Evolutionary conservation across 768 basidiomycete genomes (phyloP), one percentile per base, ranked within the genome.

Genomic region (Artomyces pyxidatus): DNA sequence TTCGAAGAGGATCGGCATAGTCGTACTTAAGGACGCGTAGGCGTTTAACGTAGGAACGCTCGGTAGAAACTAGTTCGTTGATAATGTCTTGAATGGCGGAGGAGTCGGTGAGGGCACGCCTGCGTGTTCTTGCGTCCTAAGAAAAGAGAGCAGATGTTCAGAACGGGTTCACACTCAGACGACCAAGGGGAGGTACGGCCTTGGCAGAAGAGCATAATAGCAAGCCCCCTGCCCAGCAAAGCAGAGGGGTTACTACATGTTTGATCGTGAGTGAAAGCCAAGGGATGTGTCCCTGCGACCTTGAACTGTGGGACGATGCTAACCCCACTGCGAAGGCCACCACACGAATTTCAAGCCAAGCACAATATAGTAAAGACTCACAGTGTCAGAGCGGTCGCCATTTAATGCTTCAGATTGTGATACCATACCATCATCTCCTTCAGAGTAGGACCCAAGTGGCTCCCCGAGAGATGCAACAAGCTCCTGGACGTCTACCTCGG

Each of bases 1-100:
- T 77, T 30, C 93, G 81, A 23, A 99, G 71, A 8, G 93, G 96
- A 62, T 91, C 85, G 28, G 94, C 95, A 61, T 96, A 98, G 58
- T 89, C 83, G 39, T 75, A 67, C 66, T 94, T 93, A 60, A 98
- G 77, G 25, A 81, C 84, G 56, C 77, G 78, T 16, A 98, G 75
- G 12, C 90, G 80, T 55, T 76, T 80, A 53, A 96, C 83, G 63
- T 98, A 98, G 42, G 88, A 84, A 49, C 83, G 79, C 64, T 98
- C 94, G 11, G 92, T 97, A 29, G 80, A 75, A 14, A 96, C 78
- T 16, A 98, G 77, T 65, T 98, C 94, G 54, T 84, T 83, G 55
- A 95, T 75, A 49, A 88, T 77, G 42, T 88, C 83, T 26, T 74
- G 67, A 40, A 94, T 72, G 12, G 82, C 78, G 49, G 81, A 75